These are phyloP conservation scores for Coriaria nepalensis DNA, from an alignment of 306 rosid species.

Conservation along the genomic window DNA sequence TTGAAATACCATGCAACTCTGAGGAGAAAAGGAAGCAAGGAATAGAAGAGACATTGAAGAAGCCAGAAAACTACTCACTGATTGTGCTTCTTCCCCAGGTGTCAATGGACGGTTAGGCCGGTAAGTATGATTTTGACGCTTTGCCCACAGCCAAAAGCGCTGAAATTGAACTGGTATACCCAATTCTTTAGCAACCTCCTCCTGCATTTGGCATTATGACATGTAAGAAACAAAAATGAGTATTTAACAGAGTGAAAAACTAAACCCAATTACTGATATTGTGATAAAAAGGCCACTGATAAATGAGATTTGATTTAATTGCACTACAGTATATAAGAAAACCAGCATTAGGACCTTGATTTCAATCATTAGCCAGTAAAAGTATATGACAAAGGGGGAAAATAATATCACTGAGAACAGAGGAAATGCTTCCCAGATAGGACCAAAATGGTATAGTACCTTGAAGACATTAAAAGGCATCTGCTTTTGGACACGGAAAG, in stretches of 20 bases:
- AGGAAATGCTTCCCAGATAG: conserved; percentile 4
- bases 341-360: too few relatives aligned
- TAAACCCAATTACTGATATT: too few relatives aligned
- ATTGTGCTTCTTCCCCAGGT: conserved; percentile 52
- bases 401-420: neutral
- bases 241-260: too few relatives aligned
- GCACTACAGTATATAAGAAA: too few relatives aligned
- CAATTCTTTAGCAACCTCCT: conserved; percentile 78
- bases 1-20: too few relatives aligned
- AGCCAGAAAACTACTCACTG: conserved; percentile 32
- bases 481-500: conserved; percentile 78
- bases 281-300: too few relatives aligned
- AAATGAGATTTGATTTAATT: too few relatives aligned
- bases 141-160: conserved; percentile 89
- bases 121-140: conserved; percentile 75
- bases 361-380: too few relatives aligned
- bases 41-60: neutral
- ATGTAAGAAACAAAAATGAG: too few relatives aligned
- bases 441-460: conserved; percentile 31
- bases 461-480: conserved; percentile 53
- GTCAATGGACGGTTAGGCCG: conserved; percentile 75
- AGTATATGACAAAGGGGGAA: neutral
- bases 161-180: conserved; percentile 72
- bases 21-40: neutral
- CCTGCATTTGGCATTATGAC: conserved; percentile 31